These are phyloP conservation scores for Microstegium vimineum DNA, from an alignment of 176 grass and related monocot species.

Conservation along the genomic window DNA sequence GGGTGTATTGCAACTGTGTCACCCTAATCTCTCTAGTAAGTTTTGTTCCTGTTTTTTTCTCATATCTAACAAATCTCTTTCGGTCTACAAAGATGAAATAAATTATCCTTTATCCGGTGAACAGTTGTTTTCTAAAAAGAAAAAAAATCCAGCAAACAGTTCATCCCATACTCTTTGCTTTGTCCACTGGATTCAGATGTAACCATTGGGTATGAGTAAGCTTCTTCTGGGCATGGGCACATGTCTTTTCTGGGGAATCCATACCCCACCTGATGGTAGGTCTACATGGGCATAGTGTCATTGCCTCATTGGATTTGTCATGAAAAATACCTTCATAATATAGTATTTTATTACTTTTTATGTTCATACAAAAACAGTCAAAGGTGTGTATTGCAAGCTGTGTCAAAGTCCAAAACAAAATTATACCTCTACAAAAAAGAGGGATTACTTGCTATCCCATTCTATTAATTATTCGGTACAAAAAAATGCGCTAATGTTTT, in stretches of 20 bases:
- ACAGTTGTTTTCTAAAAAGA: not conserved
- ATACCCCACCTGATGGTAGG: not conserved
- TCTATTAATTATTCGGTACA: not conserved
- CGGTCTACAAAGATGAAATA: not conserved
- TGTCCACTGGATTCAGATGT: not conserved
- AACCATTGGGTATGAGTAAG: not conserved
- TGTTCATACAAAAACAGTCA: not conserved
- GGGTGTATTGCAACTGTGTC: not conserved
- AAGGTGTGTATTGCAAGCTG: too few relatives aligned
- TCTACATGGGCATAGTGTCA: not conserved
- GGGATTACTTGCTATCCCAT: not conserved
- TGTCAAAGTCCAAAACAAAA: too few relatives aligned
- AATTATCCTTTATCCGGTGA: not conserved
- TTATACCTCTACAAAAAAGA: not conserved
- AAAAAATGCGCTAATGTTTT: conserved; percentile 18
- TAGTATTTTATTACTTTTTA: not conserved
- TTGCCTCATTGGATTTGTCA: not conserved
- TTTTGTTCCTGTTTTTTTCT: not conserved
- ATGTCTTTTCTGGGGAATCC: not conserved
- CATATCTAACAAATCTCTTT: not conserved
- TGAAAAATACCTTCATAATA: not conserved
- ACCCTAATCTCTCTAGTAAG: not conserved
- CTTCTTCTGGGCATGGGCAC: not conserved
- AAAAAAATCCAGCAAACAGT: not conserved
- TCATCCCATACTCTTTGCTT: not conserved